A percentile compares a stretch with the other conserved stretches of the same genome.
phyloP scores from a whole-genome alignment of 257 asterid species.

The Solanum corneliomulleri region DNA sequence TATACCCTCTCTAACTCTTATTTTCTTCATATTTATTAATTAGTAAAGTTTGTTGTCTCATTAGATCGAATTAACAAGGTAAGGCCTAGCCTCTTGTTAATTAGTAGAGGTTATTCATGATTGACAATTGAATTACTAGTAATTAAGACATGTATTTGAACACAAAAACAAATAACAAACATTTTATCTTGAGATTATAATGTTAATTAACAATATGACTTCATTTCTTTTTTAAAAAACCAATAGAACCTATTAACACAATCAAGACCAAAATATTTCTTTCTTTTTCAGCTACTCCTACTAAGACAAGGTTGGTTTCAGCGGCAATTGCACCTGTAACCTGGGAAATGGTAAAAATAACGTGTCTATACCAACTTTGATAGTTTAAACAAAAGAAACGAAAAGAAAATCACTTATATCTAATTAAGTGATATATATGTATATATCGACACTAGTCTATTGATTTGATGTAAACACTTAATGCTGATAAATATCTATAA shows the following conservation, averaged over 20 bases:
- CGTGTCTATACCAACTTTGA: background rate
- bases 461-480: background rate
- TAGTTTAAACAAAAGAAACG: background rate
- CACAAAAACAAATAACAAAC: background rate
- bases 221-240: background rate
- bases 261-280: background rate
- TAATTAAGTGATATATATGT: background rate
- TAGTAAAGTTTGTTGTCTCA: background rate
- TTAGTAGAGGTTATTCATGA: no score
- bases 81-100: background rate
- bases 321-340: background rate
- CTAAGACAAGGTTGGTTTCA: background rate
- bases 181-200: background rate
- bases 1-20: no score
- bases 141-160: background rate
- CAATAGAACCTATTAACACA: background rate
- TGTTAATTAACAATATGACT: background rate
- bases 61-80: background rate
- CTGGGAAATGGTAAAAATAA: background rate
- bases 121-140: background rate
- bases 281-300: background rate
- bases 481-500: background rate
- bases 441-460: background rate
- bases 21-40: background rate
- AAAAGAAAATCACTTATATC: background rate